These are phyloP conservation scores for Penicillium coprophilum DNA, from an alignment of 495 filamentous ascomycete species.

Conservation along the genomic window DNA sequence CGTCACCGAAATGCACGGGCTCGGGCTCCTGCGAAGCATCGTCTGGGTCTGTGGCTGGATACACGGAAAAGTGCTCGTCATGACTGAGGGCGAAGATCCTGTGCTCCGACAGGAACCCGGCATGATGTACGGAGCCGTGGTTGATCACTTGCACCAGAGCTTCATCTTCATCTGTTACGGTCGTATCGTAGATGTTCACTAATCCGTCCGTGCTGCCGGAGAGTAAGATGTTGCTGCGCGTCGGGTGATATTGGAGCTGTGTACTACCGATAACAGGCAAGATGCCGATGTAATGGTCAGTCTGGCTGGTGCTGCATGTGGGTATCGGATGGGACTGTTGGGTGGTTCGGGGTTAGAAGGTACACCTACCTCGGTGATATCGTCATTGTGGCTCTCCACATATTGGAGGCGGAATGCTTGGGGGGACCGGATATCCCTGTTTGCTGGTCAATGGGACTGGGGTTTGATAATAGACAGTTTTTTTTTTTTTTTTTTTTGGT, in stretches of 20 bases:
- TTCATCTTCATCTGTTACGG: slow-evolving; percentile 78
- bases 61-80: slow-evolving; percentile 78
- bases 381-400: slow-evolving; percentile 86
- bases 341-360: background rate
- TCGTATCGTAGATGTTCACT: slow-evolving; percentile 78
- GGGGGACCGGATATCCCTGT: slow-evolving; percentile 67
- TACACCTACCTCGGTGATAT: slow-evolving; percentile 70
- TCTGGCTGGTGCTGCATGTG: slow-evolving; percentile 11
- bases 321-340: background rate
- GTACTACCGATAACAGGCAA: slow-evolving; percentile 14
- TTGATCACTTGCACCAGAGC: slow-evolving; percentile 85
- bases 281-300: slow-evolving; percentile 12
- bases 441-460: slow-evolving; percentile 30
- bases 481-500: background rate
- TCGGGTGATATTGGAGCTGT: slow-evolving; percentile 72
- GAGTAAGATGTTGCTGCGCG: slow-evolving; percentile 60
- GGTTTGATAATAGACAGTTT: background rate
- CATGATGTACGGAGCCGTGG: slow-evolving; percentile 81
- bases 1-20: slow-evolving; percentile 69
- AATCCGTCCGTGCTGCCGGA: slow-evolving; percentile 92
- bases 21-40: slow-evolving; percentile 50
- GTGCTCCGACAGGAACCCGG: slow-evolving; percentile 69
- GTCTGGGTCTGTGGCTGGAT: slow-evolving; percentile 62
- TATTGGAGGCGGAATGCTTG: slow-evolving; percentile 58
- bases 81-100: slow-evolving; percentile 75